A percentile compares a stretch with the other conserved stretches of the same genome.
Evolutionary conservation across 228 moss, liverwort and hornwort genomes (phyloP).

Genomic region (Sphagnum magellanicum): DNA sequence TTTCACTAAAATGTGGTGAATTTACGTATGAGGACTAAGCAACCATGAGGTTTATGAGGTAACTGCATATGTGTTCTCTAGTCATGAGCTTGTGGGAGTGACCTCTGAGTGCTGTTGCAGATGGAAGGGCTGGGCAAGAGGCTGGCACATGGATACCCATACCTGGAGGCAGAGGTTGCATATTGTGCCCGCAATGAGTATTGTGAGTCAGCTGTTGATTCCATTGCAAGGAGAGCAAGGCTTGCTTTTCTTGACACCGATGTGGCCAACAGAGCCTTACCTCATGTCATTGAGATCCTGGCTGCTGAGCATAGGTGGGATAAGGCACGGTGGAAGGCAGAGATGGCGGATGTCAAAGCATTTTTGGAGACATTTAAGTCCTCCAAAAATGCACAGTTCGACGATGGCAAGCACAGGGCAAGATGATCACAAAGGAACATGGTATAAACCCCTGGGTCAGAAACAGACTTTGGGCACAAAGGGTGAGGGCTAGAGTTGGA

Average conservation of each 20-base stretch:
- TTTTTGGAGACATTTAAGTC: conserved; percentile 86
- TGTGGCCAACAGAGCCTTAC: conserved; percentile 78
- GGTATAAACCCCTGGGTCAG: no score
- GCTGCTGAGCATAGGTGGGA: conserved; percentile 92
- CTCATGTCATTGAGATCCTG: conserved; percentile 87
- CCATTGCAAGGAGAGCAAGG: conserved; percentile 81
- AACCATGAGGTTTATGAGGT: no score
- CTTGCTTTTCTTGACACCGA: conserved; percentile 87
- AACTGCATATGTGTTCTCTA: no score
- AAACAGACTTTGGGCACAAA: no score
- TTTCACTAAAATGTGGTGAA: no score
- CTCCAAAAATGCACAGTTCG: conserved; percentile 72
- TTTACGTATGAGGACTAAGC: no score
- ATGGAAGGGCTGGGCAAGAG: conserved; percentile 83
- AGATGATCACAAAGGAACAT: neutral
- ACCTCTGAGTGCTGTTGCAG: conserved; percentile 12
- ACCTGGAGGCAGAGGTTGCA: conserved; percentile 94
- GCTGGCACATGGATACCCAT: conserved; percentile 91
- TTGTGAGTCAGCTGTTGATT: conserved; percentile 94
- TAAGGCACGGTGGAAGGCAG: conserved; percentile 52
- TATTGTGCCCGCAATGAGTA: conserved; percentile 98
- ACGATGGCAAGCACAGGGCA: conserved; percentile 75
- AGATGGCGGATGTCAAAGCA: conserved; percentile 63
- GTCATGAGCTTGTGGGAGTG: no score
- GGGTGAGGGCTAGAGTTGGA: no score